Evolutionary conservation across 352 stramenopile species (phyloP).

Genomic region (Phytophthora pseudosyringae): DNA sequence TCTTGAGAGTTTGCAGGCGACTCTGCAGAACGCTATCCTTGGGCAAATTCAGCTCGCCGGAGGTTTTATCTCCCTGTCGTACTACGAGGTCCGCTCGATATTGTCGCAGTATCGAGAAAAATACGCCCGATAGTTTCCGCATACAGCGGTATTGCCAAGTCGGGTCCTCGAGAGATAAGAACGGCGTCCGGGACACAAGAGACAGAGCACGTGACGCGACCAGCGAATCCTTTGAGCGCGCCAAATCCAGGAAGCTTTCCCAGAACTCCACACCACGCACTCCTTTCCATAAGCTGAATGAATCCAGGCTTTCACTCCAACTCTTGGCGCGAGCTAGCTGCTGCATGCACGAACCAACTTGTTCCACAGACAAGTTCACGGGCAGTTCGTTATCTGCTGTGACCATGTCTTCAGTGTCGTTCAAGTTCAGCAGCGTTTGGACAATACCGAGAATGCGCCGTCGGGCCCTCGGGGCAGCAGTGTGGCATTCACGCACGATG

Average conservation of each 20-base stretch:
- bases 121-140: slow-evolving; percentile 58
- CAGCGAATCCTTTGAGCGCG: slow-evolving; percentile 39
- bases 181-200: slow-evolving; percentile 59
- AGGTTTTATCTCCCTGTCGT: slow-evolving; percentile 20
- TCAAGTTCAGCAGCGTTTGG: slow-evolving; percentile 44
- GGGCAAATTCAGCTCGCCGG: slow-evolving; percentile 6
- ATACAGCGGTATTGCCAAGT: slow-evolving; percentile 79
- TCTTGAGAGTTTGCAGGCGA: slow-evolving; percentile 54
- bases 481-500: slow-evolving; percentile 43
- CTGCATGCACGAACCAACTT: slow-evolving; percentile 34
- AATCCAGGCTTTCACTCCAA: slow-evolving; percentile 44
- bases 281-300: slow-evolving; percentile 59
- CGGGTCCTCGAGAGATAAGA: slow-evolving; percentile 74
- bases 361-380: slow-evolving; percentile 25
- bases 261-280: slow-evolving; percentile 59
- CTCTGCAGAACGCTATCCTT: slow-evolving; percentile 17
- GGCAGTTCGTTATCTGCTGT: slow-evolving; percentile 13
- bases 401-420: slow-evolving; percentile 27
- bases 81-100: slow-evolving; percentile 61
- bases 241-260: slow-evolving; percentile 71
- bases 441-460: slow-evolving; percentile 50
- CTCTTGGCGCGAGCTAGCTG: slow-evolving; percentile 35
- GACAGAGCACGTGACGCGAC: slow-evolving; percentile 57
- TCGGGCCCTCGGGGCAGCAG: slow-evolving; percentile 32
- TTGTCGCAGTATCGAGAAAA: slow-evolving; percentile 61